These are phyloP conservation scores for Suhomyces maxii DNA, from an alignment of 1,139 yeast species.

Conservation along the genomic window DNA sequence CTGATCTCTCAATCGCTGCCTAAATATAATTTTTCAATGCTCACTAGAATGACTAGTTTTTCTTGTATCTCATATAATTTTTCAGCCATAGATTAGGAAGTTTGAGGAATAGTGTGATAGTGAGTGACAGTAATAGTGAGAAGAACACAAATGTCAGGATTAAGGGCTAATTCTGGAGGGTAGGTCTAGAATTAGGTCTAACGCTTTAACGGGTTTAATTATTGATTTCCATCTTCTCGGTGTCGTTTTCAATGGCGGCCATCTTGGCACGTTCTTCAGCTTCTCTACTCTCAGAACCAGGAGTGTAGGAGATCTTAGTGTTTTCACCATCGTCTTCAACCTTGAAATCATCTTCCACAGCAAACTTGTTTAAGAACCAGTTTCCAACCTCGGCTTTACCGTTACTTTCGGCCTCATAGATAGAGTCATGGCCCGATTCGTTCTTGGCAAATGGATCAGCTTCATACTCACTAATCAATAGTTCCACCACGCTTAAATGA, in stretches of 20 bases:
- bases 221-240: conserved; percentile 13
- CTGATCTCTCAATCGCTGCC: too few species aligned
- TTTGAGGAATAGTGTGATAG: too few species aligned
- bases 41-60: too few species aligned
- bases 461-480: conserved; percentile 67
- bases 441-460: conserved; percentile 85
- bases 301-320: conserved; percentile 47
- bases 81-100: too few species aligned
- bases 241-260: conserved; percentile 16
- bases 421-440: conserved; percentile 73
- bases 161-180: conserved; percentile 3
- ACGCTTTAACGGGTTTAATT: not conserved
- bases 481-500: conserved; percentile 67
- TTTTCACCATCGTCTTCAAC: conserved; percentile 46
- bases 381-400: conserved; percentile 64
- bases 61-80: too few species aligned
- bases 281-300: conserved; percentile 51
- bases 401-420: conserved; percentile 84
- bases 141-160: not conserved
- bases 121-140: too few species aligned
- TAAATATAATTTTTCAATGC: too few species aligned
- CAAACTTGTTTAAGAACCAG: conserved; percentile 70
- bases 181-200: conserved; percentile 2
- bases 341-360: conserved; percentile 62
- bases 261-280: conserved; percentile 42